Evolutionary conservation across 805 yeast genomes (phyloP).

Genomic region (Candida sphagnicola): DNA sequence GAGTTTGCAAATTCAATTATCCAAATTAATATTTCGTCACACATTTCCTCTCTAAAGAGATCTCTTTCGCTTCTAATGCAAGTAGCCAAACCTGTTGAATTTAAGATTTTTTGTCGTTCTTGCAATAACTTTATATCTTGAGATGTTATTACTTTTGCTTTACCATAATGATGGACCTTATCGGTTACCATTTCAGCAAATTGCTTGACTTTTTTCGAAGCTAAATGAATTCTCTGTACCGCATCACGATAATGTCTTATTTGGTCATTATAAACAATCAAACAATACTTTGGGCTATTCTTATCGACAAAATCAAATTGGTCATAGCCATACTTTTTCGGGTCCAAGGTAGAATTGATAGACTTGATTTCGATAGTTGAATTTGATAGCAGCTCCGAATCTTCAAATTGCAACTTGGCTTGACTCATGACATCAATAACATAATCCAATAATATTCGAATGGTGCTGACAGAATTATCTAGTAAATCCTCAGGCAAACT

Average conservation of each 20-base stretch:
- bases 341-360: constrained; percentile 29
- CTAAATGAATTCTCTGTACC: constrained; percentile 54
- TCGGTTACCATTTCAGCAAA: constrained; percentile 73
- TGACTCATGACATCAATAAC: constrained; percentile 57
- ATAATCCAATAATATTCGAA: constrained; percentile 52
- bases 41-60: constrained; percentile 75
- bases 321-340: constrained; percentile 43
- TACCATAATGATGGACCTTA: constrained; percentile 58
- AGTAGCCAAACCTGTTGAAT: constrained; percentile 61
- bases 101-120: constrained; percentile 52
- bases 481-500: constrained; percentile 40
- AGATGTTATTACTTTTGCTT: constrained; percentile 65
- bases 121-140: constrained; percentile 45
- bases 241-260: constrained; percentile 73
- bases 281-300: constrained; percentile 47
- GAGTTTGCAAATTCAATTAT: constrained; percentile 54
- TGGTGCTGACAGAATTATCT: constrained; percentile 32
- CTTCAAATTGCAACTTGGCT: constrained; percentile 37
- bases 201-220: constrained; percentile 59
- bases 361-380: constrained; percentile 26
- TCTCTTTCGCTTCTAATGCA: constrained; percentile 68
- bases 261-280: constrained; percentile 76
- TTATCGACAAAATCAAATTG: constrained; percentile 18
- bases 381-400: constrained; percentile 20
- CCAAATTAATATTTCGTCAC: constrained; percentile 69